Evolutionary conservation across 2,329 filamentous ascomycete genomes (phyloP).

Genomic region (Cordyceps fumosorosea): DNA sequence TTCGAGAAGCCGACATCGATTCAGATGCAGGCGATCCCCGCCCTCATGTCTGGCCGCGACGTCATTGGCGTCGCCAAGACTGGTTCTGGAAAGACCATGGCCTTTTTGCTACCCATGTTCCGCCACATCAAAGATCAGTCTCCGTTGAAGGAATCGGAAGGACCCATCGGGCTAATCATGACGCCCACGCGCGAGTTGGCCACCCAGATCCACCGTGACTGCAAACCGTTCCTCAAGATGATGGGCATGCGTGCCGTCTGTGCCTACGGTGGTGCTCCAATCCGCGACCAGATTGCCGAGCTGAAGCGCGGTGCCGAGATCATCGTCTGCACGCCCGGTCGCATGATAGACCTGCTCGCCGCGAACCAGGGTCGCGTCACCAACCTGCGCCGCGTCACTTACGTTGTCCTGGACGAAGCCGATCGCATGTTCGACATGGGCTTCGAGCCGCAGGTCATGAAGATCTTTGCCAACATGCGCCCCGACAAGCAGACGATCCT

Average conservation of each 20-base stretch:
- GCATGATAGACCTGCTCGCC: conserved; percentile 90
- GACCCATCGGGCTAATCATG: conserved; percentile 82
- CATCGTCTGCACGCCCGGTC: conserved; percentile 88
- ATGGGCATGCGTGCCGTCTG: conserved; percentile 81
- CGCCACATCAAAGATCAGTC: conserved; percentile 93
- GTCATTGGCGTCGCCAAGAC: conserved; percentile 96
- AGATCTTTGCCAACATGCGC: conserved; percentile 85
- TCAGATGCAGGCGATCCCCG: conserved; percentile 88
- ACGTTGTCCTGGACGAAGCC: conserved; percentile 92
- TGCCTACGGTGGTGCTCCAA: conserved; percentile 89
- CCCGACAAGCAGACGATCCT: conserved; percentile 90
- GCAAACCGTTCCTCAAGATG: conserved; percentile 87
- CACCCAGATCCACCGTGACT: conserved; percentile 88
- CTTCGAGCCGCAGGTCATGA: conserved; percentile 96
- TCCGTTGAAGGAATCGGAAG: conserved; percentile 74
- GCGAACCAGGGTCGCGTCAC: conserved; percentile 93
- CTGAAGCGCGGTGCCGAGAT: conserved; percentile 93
- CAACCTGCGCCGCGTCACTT: conserved; percentile 81
- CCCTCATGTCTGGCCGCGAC: conserved; percentile 93
- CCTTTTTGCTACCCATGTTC: conserved; percentile 94
- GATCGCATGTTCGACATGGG: conserved; percentile 99
- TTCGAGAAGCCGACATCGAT: conserved; percentile 90
- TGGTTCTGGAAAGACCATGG: conserved; percentile 94
- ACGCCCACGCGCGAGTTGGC: conserved; percentile 92
- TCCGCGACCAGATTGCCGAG: conserved; percentile 96